Conservation (phyloP, 75 land plant genomes). For the Chamaecyparis obtusa region DNA sequence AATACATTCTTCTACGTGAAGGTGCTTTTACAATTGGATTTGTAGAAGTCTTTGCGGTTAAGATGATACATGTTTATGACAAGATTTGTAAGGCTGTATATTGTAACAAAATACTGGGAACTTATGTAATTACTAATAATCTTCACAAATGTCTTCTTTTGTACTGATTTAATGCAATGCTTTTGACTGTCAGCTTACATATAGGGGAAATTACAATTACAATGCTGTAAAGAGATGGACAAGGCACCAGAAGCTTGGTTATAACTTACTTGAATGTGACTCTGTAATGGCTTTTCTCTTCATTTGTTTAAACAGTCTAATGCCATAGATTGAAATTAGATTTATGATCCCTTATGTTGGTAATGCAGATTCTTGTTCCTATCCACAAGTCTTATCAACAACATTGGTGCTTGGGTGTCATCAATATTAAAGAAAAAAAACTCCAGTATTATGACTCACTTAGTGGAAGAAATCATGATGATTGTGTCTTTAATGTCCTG, state of each 20-base stretch:
- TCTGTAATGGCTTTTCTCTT: conserved; percentile 47
- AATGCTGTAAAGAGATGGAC: conserved; percentile 94
- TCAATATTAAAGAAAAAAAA: conserved; percentile 70
- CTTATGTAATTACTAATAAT: background rate
- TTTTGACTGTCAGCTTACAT: background rate
- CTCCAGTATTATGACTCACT: conserved; percentile 94
- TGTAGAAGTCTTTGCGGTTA: background rate
- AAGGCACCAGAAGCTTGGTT: conserved; percentile 77
- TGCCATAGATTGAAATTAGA: background rate
- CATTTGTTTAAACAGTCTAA: background rate
- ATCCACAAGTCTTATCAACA: conserved; percentile 65
- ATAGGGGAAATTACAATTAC: conserved; percentile 47
- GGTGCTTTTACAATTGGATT: conserved; percentile 11
- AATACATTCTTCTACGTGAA: conserved; percentile 45
- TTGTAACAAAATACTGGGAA: background rate
- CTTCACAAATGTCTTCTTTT: background rate
- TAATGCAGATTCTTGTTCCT: conserved; percentile 87
- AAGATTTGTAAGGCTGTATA: background rate
- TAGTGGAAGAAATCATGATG: conserved; percentile 47
- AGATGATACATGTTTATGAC: background rate
- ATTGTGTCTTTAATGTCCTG: conserved; percentile 22
- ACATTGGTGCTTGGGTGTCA: conserved; percentile 97
- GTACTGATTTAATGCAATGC: background rate
- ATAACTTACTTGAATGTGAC: conserved; percentile 83
- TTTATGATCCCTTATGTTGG: background rate